Evolutionary conservation across 2,329 filamentous ascomycete species (phyloP), one percentile per base, ranked within the genome.

Genomic region (Salinomyces thailandicus): DNA sequence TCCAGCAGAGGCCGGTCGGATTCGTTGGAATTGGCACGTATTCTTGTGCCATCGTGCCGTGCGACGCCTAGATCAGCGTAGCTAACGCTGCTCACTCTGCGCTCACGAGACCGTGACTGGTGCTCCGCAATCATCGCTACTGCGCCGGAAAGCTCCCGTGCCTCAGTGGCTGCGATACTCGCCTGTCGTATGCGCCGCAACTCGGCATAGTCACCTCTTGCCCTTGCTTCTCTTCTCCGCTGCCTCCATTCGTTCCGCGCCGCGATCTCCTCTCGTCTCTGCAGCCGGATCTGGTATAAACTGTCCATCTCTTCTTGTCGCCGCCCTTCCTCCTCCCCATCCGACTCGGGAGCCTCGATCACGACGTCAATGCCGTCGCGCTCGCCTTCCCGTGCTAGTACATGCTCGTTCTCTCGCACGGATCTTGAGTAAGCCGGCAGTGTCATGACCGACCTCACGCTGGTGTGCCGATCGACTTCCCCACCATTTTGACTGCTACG

Each of bases 261-360:
- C 4, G 76, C 75, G 26, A 80, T 70, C 57, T 93, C 81, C 38
- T 75, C 70, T 35, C 87, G 75, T 36, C 91, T 75, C 13, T 84
- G 77, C 9, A 83, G 57, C 9, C 91, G 79, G 41, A 96, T 89
- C 58, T 93, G 85, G 58, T 93, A 96, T 27, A 96, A 62, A 0
- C 83, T 76, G 44, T 91, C 83, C 91, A 96, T 96, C 59, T 95
- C 85, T 18, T 85, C 76, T 45, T 96, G 86, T 9, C 91, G 73
- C 36, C 85, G 66, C 2, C 64, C 62, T 57, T 93, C 85, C 46
- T 93, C 77, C 36, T 86, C 81, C 35, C 93, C 84, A 6, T 68
- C 72, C 0, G 81, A 85, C 53, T 84, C 79, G 0, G 87, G 87
- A 47, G 83, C 76, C 58, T 95, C 87, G 9, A 96, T 64, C 0